Conservation (phyloP, 2,329 filamentous ascomycete species). For the Cladosporium oxysporum region DNA sequence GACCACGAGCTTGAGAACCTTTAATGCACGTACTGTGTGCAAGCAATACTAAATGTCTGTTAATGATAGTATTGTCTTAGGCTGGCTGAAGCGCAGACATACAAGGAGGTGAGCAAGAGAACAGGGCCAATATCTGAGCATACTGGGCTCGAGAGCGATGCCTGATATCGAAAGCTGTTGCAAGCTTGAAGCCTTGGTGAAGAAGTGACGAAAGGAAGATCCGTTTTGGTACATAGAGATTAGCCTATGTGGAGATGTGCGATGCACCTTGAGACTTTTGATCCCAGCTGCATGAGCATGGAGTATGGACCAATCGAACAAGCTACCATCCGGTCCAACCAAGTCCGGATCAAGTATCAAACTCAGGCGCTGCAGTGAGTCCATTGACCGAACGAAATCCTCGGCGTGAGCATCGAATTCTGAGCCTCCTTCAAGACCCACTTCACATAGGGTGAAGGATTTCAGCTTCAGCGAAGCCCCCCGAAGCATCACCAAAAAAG, state of each 20-base stretch:
- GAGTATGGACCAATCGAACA: neutral
- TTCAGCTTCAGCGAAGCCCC: too few relatives aligned
- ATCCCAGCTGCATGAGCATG: neutral
- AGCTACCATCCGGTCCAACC: neutral
- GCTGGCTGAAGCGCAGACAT: too few relatives aligned
- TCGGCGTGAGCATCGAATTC: neutral
- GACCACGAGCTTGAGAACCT: neutral
- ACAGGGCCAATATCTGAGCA: too few relatives aligned
- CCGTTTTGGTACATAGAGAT: neutral
- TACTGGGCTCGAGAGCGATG: neutral
- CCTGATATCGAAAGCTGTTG: neutral
- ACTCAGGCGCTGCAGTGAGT: neutral
- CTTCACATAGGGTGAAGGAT: too few relatives aligned
- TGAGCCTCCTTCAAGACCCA: too few relatives aligned
- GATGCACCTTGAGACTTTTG: neutral
- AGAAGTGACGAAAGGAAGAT: neutral
- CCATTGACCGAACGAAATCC: neutral
- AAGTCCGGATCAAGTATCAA: neutral
- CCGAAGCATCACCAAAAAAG: too few relatives aligned
- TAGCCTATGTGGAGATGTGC: too few relatives aligned
- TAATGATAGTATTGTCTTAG: too few relatives aligned
- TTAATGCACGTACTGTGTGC: neutral
- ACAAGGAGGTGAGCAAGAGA: too few relatives aligned
- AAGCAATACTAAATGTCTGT: too few relatives aligned
- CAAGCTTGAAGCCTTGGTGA: neutral